Conservation (phyloP, 129 eudicot genomes). For the Tagetes patula region DNA sequence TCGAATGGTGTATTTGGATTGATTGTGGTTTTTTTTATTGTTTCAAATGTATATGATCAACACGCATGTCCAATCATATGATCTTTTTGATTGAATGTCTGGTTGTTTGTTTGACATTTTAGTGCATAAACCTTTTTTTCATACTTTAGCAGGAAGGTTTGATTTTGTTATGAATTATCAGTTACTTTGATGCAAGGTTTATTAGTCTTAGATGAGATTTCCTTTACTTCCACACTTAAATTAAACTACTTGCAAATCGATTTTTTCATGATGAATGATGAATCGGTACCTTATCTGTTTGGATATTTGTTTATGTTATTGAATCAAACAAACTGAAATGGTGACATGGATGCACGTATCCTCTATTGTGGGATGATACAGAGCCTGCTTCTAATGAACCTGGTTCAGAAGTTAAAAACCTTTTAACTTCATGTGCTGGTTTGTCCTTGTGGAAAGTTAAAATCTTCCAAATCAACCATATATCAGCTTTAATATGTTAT, state of each 20-base stretch:
- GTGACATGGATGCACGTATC: too few species aligned
- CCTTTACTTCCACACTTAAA: too few species aligned
- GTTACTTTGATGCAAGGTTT: background rate
- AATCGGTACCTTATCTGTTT: background rate
- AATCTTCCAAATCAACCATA: background rate
- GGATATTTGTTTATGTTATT: too few species aligned
- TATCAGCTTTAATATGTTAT: background rate
- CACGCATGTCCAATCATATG: background rate
- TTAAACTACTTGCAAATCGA: too few species aligned
- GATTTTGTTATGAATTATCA: background rate
- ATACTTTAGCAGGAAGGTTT: background rate
- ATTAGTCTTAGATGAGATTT: too few species aligned
- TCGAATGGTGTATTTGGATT: background rate
- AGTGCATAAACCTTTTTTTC: background rate
- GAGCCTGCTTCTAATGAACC: too few species aligned
- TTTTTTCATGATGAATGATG: conserved; percentile 1
- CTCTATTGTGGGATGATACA: too few species aligned
- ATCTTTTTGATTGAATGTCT: background rate
- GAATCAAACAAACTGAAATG: too few species aligned
- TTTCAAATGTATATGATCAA: background rate
- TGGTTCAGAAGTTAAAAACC: background rate
- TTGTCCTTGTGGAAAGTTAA: background rate
- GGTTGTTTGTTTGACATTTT: background rate
- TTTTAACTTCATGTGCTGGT: background rate
- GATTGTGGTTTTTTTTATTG: background rate